Conservation (phyloP, 2,329 filamentous ascomycete genomes). For the Biscogniauxia mediterranea region DNA sequence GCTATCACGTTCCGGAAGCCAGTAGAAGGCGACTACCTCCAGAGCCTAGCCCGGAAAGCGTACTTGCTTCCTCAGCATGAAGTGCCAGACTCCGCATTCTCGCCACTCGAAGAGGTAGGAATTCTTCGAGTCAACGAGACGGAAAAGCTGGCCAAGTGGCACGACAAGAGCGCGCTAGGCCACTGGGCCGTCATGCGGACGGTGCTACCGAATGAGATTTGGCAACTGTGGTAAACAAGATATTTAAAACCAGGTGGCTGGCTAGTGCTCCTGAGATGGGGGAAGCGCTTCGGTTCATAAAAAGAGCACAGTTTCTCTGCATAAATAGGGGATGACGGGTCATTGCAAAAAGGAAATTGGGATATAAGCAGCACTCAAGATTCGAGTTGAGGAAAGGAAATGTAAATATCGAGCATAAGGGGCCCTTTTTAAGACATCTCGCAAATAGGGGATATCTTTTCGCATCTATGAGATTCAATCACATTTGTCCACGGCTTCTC, state of each 20-base stretch:
- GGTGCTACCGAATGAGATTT: constrained; percentile 74
- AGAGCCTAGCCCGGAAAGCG: constrained; percentile 65
- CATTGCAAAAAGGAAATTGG: too few relatives aligned
- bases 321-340: too few relatives aligned
- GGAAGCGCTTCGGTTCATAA: too few relatives aligned
- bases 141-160: constrained; percentile 65
- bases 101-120: constrained; percentile 44
- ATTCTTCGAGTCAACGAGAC: constrained; percentile 65
- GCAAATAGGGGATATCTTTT: too few relatives aligned
- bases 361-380: too few relatives aligned
- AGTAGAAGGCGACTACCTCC: constrained; percentile 63
- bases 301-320: too few relatives aligned
- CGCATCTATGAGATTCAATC: too few relatives aligned
- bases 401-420: too few relatives aligned
- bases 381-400: too few relatives aligned
- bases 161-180: constrained; percentile 71
- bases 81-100: constrained; percentile 53
- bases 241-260: background rate
- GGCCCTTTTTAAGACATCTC: too few relatives aligned
- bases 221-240: constrained; percentile 79
- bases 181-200: constrained; percentile 93
- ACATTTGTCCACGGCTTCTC: too few relatives aligned
- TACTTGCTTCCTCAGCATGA: constrained; percentile 75
- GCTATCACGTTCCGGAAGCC: constrained; percentile 69
- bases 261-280: too few relatives aligned